These are phyloP conservation scores for Phaffia rhodozyma DNA, from an alignment of 1,284 basidiomycete species.

Conservation along the genomic window DNA sequence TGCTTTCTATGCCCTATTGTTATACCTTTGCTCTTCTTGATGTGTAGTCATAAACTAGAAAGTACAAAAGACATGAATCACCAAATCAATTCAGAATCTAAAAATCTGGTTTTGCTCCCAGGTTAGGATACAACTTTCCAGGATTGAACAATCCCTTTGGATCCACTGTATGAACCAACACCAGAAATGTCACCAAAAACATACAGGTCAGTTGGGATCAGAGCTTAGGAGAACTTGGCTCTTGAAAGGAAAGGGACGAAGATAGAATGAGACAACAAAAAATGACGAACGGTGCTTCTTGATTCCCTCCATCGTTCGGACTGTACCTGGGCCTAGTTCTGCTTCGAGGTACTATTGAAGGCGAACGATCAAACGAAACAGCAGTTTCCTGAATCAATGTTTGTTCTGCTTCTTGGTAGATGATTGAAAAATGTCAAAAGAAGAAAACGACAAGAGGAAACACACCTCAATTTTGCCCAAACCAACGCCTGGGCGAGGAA, in stretches of 20 bases:
- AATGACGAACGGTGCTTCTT: conserved; percentile 43
- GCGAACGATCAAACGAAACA: neutral
- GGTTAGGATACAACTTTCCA: conserved; percentile 11
- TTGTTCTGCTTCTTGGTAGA: too few species aligned
- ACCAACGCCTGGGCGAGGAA: neutral
- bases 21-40: too few species aligned
- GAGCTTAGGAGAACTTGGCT: neutral
- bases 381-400: neutral
- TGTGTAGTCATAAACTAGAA: too few species aligned
- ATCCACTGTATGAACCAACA: neutral
- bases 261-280: neutral
- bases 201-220: too few species aligned
- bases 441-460: neutral
- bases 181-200: neutral
- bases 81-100: too few species aligned
- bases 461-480: conserved; percentile 15
- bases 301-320: conserved; percentile 64
- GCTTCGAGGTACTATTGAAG: conserved; percentile 42
- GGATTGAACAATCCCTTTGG: conserved; percentile 14
- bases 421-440: too few species aligned
- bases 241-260: neutral
- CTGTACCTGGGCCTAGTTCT: conserved; percentile 65
- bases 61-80: too few species aligned
- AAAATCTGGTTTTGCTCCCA: neutral
- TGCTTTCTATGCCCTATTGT: too few species aligned